Evolutionary conservation across 2,329 filamentous ascomycete genomes (phyloP), one percentile per base, ranked within the genome.

Genomic region (Nakataea oryzae): DNA sequence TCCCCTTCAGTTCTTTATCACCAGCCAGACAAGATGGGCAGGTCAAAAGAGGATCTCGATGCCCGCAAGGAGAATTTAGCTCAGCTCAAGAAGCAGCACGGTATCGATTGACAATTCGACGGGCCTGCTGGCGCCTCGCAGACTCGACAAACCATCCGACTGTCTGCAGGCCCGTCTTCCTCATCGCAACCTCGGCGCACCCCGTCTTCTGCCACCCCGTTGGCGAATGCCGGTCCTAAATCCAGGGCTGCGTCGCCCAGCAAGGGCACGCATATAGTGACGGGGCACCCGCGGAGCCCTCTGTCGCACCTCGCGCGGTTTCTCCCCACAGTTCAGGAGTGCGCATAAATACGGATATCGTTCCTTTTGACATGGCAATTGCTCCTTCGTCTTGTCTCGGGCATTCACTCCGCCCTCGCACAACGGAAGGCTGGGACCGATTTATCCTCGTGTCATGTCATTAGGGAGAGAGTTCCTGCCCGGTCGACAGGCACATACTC

Each of bases 31-130:
- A 86, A 86, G 81, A 85, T 85, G 77, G 74, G 84, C 74, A 91
- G 89, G 77, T 90, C 91, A 81, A 93, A 91, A 87, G 90, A 95
- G 78, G 92, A 97, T 79, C 84, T 97, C 72, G 91, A 93, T 72
- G 88, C 91, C 71, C 91, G 95, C 79, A 90, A 95, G 79, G 91
- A 96, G 77, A 95, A 93, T 82, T 87, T 99, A 90, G 93, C 96
- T 85, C 90, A 91, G 81, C 87, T 97, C 80, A 99, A 99, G 82
- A 86, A 89, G 74, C 91, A 97, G 78, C 92, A 99, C 78, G 93
- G 93, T 75, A 97, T 97, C 84, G 93, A 97, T 87, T 99, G 91
- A 93, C 86, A 86, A 85, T 84, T 81, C 82, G 85, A 88, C 85
- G 85, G 85, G 85, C 79, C 84, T 84, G 80, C 76, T 74, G 83